A percentile compares a stretch with the other conserved stretches of the same genome.
Conservation (phyloP, 305 asterid genomes). For the Fraxinus dipetala region DNA sequence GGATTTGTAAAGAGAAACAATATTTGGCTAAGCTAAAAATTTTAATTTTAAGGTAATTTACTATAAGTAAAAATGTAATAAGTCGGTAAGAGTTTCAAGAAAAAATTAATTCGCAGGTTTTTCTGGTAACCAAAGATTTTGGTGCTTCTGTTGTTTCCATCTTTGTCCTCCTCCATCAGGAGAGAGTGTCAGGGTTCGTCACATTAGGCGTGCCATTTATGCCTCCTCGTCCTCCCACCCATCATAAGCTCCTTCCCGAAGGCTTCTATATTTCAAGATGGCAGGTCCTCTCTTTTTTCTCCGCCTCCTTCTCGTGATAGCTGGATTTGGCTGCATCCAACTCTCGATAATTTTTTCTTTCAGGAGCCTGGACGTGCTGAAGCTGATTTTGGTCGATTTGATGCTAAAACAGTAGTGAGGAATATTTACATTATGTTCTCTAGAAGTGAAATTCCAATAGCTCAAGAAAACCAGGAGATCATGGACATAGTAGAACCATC, state of each 20-base stretch:
- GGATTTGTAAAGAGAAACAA: background rate
- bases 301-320: background rate
- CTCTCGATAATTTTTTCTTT: background rate
- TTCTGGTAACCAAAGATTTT: conserved; percentile 49
- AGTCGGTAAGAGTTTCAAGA: background rate
- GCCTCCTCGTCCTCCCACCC: conserved; percentile 18
- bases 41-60: too few species aligned
- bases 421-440: conserved; percentile 34
- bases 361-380: conserved; percentile 47
- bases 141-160: conserved; percentile 35
- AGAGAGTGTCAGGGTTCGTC: conserved; percentile 42
- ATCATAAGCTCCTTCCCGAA: conserved; percentile 26
- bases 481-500: conserved; percentile 40
- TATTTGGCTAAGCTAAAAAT: background rate
- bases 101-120: conserved; percentile 25
- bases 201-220: conserved; percentile 48
- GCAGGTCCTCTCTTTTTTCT: conserved; percentile 28
- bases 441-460: conserved; percentile 32
- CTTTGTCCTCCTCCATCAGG: conserved; percentile 46
- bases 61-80: background rate
- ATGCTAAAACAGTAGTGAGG: conserved; percentile 32
- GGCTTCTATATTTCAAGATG: conserved; percentile 54
- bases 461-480: conserved; percentile 35
- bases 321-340: background rate
- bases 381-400: conserved; percentile 35